Conservation (phyloP, 192 early-diverging fungal genomes). For the Polychytrium aggregatum region DNA sequence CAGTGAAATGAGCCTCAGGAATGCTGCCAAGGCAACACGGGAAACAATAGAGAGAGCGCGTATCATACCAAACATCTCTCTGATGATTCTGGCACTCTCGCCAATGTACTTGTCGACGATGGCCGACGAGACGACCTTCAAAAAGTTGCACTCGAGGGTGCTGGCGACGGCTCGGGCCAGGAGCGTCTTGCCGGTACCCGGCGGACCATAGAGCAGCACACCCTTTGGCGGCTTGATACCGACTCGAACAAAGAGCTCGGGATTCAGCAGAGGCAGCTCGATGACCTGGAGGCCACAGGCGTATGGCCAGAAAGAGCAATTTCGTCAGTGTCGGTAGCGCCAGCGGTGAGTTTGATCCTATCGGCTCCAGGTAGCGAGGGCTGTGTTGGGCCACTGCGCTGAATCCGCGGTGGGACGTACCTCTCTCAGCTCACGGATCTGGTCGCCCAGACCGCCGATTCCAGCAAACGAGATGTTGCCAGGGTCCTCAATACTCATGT, state of each 20-base stretch:
- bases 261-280: constrained; percentile 97
- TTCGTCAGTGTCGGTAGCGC: neutral
- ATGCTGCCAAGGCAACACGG: too few species aligned
- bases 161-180: constrained; percentile 94
- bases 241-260: constrained; percentile 93
- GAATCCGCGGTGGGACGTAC: constrained; percentile 15
- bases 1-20: too few species aligned
- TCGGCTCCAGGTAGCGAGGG: neutral
- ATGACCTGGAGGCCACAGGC: too few species aligned
- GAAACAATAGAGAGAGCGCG: too few species aligned
- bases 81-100: constrained; percentile 89
- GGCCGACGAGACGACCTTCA: constrained; percentile 96
- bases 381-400: neutral
- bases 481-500: constrained; percentile 97
- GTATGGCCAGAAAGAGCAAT: constrained; percentile 6
- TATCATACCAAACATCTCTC: constrained; percentile 98
- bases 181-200: constrained; percentile 97
- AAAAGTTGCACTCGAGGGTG: constrained; percentile 94
- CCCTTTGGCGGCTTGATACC: constrained; percentile 99
- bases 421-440: constrained; percentile 96
- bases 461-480: constrained; percentile 92
- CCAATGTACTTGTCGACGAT: constrained; percentile 99
- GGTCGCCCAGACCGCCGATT: constrained; percentile 89
- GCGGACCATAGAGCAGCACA: constrained; percentile 90
- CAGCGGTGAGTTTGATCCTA: neutral